phyloP scores from a whole-genome alignment of 495 filamentous ascomycete genomes.

The Neurospora sp. region DNA sequence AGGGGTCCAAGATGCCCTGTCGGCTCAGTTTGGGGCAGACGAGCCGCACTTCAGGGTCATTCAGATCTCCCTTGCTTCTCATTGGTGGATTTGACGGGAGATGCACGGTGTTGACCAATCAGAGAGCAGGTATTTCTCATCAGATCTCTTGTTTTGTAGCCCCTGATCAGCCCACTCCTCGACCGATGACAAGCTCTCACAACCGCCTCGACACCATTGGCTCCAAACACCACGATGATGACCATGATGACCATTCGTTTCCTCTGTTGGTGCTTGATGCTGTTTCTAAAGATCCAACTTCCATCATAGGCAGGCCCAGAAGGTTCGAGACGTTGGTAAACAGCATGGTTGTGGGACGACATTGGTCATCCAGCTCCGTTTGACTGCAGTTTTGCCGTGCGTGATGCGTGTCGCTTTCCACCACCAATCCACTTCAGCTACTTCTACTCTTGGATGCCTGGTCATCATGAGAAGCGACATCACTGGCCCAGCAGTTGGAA shows the following conservation, averaged over 20 bases:
- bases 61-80: not conserved
- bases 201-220: not conserved
- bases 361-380: not conserved
- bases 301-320: not conserved
- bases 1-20: not conserved
- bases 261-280: not conserved
- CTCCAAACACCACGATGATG: not conserved
- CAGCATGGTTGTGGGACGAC: not conserved
- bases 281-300: not conserved
- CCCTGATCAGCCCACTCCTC: not conserved
- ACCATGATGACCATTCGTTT: not conserved
- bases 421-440: not conserved
- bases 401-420: not conserved
- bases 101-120: conserved; percentile 6
- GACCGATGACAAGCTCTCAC: not conserved
- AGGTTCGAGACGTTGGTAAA: not conserved
- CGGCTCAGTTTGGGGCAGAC: not conserved
- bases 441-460: not conserved
- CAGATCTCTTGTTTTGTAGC: not conserved
- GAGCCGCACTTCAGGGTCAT: not conserved
- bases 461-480: not conserved
- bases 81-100: conserved; percentile 8
- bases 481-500: not conserved
- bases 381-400: not conserved
- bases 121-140: conserved; percentile 19